These are phyloP conservation scores for Pharnaceum exiguum DNA, from an alignment of 148 eudicot genomes.

Conservation along the genomic window DNA sequence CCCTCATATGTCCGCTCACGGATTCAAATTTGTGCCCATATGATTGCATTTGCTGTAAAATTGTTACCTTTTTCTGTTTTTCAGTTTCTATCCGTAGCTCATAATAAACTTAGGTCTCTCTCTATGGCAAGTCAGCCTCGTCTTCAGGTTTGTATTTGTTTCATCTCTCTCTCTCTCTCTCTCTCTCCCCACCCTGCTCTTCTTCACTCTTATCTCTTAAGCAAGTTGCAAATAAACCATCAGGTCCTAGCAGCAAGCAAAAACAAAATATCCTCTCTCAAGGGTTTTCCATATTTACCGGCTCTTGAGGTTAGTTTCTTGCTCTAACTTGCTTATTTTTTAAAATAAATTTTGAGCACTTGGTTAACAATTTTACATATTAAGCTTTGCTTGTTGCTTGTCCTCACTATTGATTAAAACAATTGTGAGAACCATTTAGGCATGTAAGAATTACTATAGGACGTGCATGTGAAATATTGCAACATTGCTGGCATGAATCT, in stretches of 20 bases:
- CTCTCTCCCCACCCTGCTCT: conserved; percentile 5
- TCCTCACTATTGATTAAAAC: too few relatives aligned
- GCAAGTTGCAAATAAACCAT: too few relatives aligned
- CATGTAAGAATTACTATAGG: too few relatives aligned
- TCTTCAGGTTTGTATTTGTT: conserved; percentile 59
- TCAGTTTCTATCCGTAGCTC: conserved; percentile 95
- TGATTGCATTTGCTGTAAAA: background rate
- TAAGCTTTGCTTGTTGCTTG: background rate
- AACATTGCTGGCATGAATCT: too few relatives aligned
- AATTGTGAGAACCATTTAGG: too few relatives aligned
- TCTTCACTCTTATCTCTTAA: conserved; percentile 8
- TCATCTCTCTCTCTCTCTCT: conserved; percentile 1
- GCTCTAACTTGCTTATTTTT: conserved; percentile 4
- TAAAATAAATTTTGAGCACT: background rate
- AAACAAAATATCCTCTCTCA: conserved; percentile 81
- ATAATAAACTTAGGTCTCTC: conserved; percentile 91
- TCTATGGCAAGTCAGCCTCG: conserved; percentile 99
- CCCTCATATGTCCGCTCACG: background rate
- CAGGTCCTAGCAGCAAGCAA: conserved; percentile 99
- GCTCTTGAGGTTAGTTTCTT: conserved; percentile 71
- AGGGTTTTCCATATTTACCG: conserved; percentile 87
- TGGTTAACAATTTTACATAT: background rate
- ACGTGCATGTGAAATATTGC: too few relatives aligned
- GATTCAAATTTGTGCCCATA: background rate
- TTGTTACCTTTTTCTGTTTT: conserved; percentile 1